phyloP scores from a whole-genome alignment of 1,139 yeast species.

The Yamadazyma aaseri region DNA sequence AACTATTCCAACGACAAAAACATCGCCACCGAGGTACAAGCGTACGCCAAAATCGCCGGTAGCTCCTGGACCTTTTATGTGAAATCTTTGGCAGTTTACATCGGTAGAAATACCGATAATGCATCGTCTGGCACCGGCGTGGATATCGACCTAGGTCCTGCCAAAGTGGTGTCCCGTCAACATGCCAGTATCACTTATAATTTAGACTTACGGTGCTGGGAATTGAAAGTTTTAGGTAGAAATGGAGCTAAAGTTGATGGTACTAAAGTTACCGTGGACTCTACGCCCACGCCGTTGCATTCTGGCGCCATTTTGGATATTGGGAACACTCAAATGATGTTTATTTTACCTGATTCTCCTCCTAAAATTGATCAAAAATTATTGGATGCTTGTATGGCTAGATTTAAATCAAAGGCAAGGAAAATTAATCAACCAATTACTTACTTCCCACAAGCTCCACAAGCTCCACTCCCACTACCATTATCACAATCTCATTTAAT shows the following conservation, averaged over 20 bases:
- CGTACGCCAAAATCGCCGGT: conserved; percentile 96
- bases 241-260: conserved; percentile 92
- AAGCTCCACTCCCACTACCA: too few relatives aligned
- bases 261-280: conserved; percentile 53
- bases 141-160: conserved; percentile 93
- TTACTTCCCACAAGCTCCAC: conserved; percentile 17
- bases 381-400: conserved; percentile 36
- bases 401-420: conserved; percentile 22
- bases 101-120: conserved; percentile 82
- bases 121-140: conserved; percentile 29
- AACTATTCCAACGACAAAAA: conserved; percentile 66
- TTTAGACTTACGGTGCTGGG: conserved; percentile 78
- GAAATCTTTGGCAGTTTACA: conserved; percentile 69
- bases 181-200: conserved; percentile 87
- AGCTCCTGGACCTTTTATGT: conserved; percentile 92
- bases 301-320: conserved; percentile 90
- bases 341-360: conserved; percentile 88
- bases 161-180: conserved; percentile 87
- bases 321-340: conserved; percentile 99
- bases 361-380: conserved; percentile 61
- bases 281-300: conserved; percentile 54
- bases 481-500: too few relatives aligned
- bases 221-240: conserved; percentile 75
- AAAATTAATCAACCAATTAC: conserved; percentile 10
- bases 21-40: conserved; percentile 84